Base-by-base conservation (phyloP, 2,329 filamentous ascomycete genomes). In the Hymenotorrendiella dingleyae region DNA sequence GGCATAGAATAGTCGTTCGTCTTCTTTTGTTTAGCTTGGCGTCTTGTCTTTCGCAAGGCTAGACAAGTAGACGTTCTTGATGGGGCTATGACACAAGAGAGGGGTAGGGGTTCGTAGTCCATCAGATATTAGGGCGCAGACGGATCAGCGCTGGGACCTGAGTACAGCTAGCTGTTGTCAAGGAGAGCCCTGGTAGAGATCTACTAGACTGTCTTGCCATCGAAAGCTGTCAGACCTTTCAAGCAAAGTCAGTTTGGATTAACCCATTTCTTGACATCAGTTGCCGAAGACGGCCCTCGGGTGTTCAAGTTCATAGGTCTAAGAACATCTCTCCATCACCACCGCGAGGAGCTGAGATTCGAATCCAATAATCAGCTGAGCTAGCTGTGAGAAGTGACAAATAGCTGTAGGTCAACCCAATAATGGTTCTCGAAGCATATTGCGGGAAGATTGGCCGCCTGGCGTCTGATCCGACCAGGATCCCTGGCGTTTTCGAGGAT, bases 111-210 rank as follows among this genome's bases (percentile, higher is more conserved):
- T 14, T 6, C n/a, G 4, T 10, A 14, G 26, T 10, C 11, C 11
- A 5, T 11, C 4, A 4, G n/a, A n/a, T 29, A 16, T 4, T 12
- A 7, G 28, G 28, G 28, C 26, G 9, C 14, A 4, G 29, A 16
- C 30, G 30, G 30, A 34, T 34, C 30, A 34, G 30, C 30, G 30
- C 30, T 34, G 30, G 30, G 30, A 19, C 30, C 30, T 20, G 30
- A 12, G 10, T 20, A 34, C 9, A 20, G 26, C 30, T 20, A 20
- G 11, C 30, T 17, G 17, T 34, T 34, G 17, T 34, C 30, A 19
- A 34, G 30, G 30, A 34, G 30, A 21, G 22, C 22, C 30, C 30
- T 20, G 17, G 30, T 34, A 21, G 8, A 34, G 30, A 17, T 20
- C n/a, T n/a, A n/a, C n/a, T n/a, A n/a, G n/a, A n/a, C n/a, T n/a